Evolutionary conservation across 352 stramenopile genomes (phyloP).

Genomic region (Thraustotheca clavata): DNA sequence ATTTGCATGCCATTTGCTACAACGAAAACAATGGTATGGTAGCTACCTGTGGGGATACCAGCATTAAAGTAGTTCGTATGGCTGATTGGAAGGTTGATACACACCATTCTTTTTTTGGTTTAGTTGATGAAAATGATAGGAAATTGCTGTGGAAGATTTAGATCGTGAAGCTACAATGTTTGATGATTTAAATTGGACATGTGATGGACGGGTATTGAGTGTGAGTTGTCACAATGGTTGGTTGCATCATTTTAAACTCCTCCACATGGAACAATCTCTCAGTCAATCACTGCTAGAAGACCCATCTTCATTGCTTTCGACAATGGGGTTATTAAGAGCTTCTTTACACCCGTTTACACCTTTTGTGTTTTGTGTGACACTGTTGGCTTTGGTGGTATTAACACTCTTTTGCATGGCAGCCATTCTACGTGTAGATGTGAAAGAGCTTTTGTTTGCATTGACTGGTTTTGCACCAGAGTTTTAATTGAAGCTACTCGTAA

Average conservation of each 20-base stretch:
- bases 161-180: conserved; percentile 47
- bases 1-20: conserved; percentile 67
- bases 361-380: conserved; percentile 38
- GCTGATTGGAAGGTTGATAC: conserved; percentile 67
- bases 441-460: conserved; percentile 52
- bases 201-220: conserved; percentile 86
- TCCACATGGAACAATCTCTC: conserved; percentile 43
- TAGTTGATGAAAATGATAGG: too few relatives aligned
- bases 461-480: conserved; percentile 46
- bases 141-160: conserved; percentile 70
- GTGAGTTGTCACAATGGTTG: conserved; percentile 73
- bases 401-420: conserved; percentile 10
- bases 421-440: conserved; percentile 42
- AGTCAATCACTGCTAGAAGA: conserved; percentile 48
- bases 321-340: conserved; percentile 52
- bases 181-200: conserved; percentile 74
- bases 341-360: conserved; percentile 51
- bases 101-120: not conserved
- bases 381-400: conserved; percentile 30
- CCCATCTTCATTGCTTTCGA: conserved; percentile 44
- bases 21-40: conserved; percentile 78
- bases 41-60: conserved; percentile 79
- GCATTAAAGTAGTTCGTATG: conserved; percentile 89
- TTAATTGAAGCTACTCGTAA: too few relatives aligned
- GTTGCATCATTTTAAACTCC: conserved; percentile 87